These are phyloP conservation scores for Eucalyptus pumila DNA, from an alignment of 345 rosid species.

Conservation along the genomic window DNA sequence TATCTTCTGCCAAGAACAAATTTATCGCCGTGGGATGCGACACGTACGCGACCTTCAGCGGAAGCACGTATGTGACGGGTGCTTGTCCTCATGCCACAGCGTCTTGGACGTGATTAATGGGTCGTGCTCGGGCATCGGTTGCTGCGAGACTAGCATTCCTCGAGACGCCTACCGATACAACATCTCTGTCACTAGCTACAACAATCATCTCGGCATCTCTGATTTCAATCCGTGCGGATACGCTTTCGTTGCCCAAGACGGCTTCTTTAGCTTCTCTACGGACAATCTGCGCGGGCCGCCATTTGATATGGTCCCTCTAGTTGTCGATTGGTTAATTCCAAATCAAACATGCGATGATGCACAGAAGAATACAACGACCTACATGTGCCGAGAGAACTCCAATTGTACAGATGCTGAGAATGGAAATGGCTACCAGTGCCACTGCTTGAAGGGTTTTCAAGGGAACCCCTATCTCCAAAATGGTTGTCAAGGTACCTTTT, in stretches of 20 bases:
- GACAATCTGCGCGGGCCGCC: not conserved
- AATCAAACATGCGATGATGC: not conserved
- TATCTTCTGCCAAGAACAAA: too few relatives aligned
- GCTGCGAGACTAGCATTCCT: not conserved
- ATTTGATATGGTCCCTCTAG: not conserved
- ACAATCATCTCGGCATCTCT: not conserved
- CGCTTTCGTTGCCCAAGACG: conserved; percentile 5
- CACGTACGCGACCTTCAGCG: too few relatives aligned
- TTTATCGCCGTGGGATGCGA: too few relatives aligned
- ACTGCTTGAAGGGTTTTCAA: conserved; percentile 1
- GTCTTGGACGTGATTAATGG: not conserved
- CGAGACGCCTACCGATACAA: not conserved
- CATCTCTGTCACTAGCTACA: not conserved
- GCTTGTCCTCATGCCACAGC: not conserved
- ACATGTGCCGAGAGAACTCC: not conserved
- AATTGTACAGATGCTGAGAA: not conserved
- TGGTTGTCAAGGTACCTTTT: not conserved
- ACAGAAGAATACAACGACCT: not conserved
- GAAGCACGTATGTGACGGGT: not conserved
- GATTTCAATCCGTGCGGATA: conserved; percentile 12
- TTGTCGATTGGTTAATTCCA: not conserved
- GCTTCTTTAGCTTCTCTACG: not conserved
- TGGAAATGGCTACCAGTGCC: not conserved
- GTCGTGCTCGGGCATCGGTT: not conserved
- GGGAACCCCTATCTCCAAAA: conserved; percentile 1